phyloP scores from a whole-genome alignment of 2,329 filamentous ascomycete genomes.

The Alternaria solani region DNA sequence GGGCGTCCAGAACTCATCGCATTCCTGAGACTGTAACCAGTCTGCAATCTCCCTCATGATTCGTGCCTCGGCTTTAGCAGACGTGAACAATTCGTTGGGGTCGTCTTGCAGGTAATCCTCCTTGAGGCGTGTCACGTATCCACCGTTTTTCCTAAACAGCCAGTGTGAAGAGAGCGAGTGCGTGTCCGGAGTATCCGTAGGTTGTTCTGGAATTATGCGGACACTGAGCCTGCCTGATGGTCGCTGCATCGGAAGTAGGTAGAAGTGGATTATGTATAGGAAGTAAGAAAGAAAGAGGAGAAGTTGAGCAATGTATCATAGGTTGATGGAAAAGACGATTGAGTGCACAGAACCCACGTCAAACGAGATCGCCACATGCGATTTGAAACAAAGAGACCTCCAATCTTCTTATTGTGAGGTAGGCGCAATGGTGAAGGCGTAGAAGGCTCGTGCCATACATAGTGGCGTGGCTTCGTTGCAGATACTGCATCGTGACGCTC shows the following conservation, averaged over 20 bases:
- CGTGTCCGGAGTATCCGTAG: constrained; percentile 1
- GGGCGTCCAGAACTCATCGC: constrained; percentile 24
- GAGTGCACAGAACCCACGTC: background rate
- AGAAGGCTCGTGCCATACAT: background rate
- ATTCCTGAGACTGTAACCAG: constrained; percentile 25
- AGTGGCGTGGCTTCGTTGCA: background rate
- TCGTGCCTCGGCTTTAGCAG: constrained; percentile 15
- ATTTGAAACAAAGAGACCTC: background rate
- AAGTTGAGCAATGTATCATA: background rate
- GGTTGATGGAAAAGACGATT: background rate
- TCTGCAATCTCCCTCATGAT: constrained; percentile 30
- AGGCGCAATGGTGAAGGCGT: background rate
- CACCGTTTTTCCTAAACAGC: constrained; percentile 14
- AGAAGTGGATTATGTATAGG: background rate
- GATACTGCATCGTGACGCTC: background rate
- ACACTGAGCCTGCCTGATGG: constrained; percentile 15
- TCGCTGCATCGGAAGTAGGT: constrained; percentile 2
- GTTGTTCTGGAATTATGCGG: constrained; percentile 15
- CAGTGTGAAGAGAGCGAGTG: constrained; percentile 13
- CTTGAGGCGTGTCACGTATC: constrained; percentile 4
- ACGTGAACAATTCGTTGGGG: background rate
- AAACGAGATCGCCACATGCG: background rate
- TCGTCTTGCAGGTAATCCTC: constrained; percentile 2
- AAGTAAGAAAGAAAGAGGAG: background rate
- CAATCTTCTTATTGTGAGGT: background rate